Percentiles rank a stretch among this genome's conserved stretches.
Conservation (phyloP, 805 yeast genomes). For the Candida alai region DNA sequence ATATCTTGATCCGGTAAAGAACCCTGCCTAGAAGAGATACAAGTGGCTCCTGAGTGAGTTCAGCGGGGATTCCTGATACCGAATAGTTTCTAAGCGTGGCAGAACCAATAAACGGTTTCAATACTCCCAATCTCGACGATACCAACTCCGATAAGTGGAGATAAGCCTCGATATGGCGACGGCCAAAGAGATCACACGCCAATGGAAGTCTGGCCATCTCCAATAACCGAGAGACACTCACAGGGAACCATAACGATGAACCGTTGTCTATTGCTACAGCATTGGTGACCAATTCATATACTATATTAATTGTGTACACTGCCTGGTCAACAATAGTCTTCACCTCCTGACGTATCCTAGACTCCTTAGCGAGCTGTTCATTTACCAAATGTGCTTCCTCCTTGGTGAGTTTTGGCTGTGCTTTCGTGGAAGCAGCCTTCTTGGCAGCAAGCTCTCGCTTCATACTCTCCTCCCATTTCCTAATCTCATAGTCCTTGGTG, state of each 20-base stretch:
- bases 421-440: constrained; percentile 30
- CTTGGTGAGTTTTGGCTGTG: constrained; percentile 67
- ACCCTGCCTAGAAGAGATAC: constrained; percentile 57
- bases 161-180: constrained; percentile 46
- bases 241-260: constrained; percentile 64
- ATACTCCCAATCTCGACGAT: constrained; percentile 48
- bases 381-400: constrained; percentile 69
- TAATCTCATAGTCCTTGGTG: constrained; percentile 77
- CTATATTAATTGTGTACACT: constrained; percentile 48
- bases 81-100: constrained; percentile 61
- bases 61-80: constrained; percentile 42
- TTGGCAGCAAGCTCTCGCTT: constrained; percentile 69
- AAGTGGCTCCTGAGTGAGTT: constrained; percentile 48
- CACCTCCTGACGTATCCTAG: constrained; percentile 48
- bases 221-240: constrained; percentile 51
- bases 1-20: constrained; percentile 69
- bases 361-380: constrained; percentile 63
- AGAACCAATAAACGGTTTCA: constrained; percentile 58
- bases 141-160: constrained; percentile 51
- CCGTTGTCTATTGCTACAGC: constrained; percentile 62
- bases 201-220: constrained; percentile 35
- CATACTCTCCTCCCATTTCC: constrained; percentile 85
- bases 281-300: constrained; percentile 50
- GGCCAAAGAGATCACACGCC: constrained; percentile 37
- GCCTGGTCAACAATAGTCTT: constrained; percentile 31